A percentile compares a stretch with the other conserved stretches of the same genome.
phyloP scores from a whole-genome alignment of 2,329 filamentous ascomycete genomes.

The Clonostachys sp. region DNA sequence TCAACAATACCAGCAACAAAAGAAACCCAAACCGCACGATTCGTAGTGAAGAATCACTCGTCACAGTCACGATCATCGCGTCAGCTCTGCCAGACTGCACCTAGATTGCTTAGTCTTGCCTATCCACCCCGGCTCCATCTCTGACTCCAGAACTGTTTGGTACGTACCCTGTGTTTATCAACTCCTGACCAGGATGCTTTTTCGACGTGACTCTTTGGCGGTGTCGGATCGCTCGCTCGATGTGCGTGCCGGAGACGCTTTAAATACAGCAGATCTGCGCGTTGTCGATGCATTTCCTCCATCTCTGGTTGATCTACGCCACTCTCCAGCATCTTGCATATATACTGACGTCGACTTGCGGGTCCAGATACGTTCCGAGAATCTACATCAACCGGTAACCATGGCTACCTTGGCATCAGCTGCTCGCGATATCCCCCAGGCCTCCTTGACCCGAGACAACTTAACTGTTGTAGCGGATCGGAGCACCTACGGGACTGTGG shows the following conservation, averaged over 20 bases:
- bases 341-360: too few species aligned
- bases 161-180: constrained; percentile 11
- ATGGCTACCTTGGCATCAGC: constrained; percentile 64
- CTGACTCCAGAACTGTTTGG: constrained; percentile 1
- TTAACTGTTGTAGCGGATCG: constrained; percentile 68
- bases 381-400: constrained; percentile 25
- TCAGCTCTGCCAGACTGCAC: constrained; percentile 28
- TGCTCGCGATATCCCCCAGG: constrained; percentile 63
- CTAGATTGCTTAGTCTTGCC: not conserved
- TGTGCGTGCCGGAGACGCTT: too few species aligned
- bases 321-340: too few species aligned
- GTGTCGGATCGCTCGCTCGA: not conserved
- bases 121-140: not conserved
- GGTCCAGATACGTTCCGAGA: too few species aligned
- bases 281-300: too few species aligned
- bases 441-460: constrained; percentile 61
- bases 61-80: constrained; percentile 58
- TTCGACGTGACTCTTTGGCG: not conserved
- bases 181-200: constrained; percentile 12
- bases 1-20: constrained; percentile 45
- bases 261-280: too few species aligned
- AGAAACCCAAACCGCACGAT: constrained; percentile 43
- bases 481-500: constrained; percentile 56
- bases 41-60: constrained; percentile 50
- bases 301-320: too few species aligned